Base-by-base conservation (phyloP, 495 filamentous ascomycete species). In the Ramalina peruviana region DNA sequence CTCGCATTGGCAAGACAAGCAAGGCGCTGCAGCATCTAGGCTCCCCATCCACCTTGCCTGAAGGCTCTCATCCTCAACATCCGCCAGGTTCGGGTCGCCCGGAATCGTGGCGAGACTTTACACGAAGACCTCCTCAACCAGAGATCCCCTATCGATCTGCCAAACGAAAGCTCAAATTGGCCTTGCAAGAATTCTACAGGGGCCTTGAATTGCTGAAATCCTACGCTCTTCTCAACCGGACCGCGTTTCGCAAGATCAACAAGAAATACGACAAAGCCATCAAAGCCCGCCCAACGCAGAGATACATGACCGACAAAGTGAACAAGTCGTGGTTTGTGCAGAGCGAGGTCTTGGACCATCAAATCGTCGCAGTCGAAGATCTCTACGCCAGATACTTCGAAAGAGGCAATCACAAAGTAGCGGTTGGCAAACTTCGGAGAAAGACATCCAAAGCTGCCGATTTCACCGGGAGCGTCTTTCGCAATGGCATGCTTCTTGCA, bases 261-360 rank as follows among this genome's bases (percentile, higher is more conserved):
- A 98, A 98, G 67, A 98, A 98, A 67, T 96, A 88, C 58, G 89
- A 98, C 69, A 97, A 97, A 64, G 76, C 80, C 6, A 76, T 86
- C 46, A 78, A 90, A 54, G 78, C 87, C 43, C 76, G 81, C 23
- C 84, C 85, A 3, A 75, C 82, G 7, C 73, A 82, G 55, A 74
- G 83, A 30, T 97, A 88, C 60, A 89, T 94, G 86, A 81, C 80
- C 10, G 92, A 95, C 54, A 89, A 87, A 59, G 85, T 97, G 48
- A 88, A 88, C 68, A 83, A 83, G 55, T 76, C 88, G 10, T 86
- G 82, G 72, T 98, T 96, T 60, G 90, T 93, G 16, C 79, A 85
- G 58, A 88, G 86, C 60, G 82, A 86, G 54, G 76, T 83, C 4
- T 65, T 87, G 5, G 89, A 96, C 53, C 77, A 72, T 15, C 74